Percentiles rank a stretch among this genome's conserved stretches.
phyloP scores from a whole-genome alignment of 371 early-diverging fungal genomes.

The Mortierella sp. region DNA sequence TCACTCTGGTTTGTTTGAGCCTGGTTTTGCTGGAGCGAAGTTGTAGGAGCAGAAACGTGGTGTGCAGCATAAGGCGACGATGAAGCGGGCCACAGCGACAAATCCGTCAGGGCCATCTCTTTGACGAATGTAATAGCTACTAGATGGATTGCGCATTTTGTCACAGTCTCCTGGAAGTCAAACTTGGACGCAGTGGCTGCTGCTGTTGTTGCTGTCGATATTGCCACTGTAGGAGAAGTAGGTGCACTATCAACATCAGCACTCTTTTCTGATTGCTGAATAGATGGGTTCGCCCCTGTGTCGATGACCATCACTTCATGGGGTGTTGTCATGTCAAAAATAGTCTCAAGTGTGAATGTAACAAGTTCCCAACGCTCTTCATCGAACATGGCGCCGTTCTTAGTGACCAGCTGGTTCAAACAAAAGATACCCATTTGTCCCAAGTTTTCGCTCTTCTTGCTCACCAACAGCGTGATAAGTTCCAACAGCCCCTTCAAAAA shows the following conservation, averaged over 20 bases:
- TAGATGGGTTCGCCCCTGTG: conserved; percentile 14
- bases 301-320: conserved; percentile 73
- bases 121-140: conserved; percentile 60
- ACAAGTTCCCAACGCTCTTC: conserved; percentile 76
- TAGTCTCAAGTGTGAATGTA: conserved; percentile 69
- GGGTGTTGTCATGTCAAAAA: conserved; percentile 85
- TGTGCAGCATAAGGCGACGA: conserved; percentile 50
- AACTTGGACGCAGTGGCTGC: conserved; percentile 27
- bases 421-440: conserved; percentile 88
- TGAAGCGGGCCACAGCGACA: conserved; percentile 55
- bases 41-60: conserved; percentile 37
- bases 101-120: conserved; percentile 57
- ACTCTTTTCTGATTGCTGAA: conserved; percentile 14
- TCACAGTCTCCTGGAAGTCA: conserved; percentile 59
- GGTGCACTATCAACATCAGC: conserved; percentile 10
- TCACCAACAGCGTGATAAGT: conserved; percentile 79
- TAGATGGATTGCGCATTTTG: conserved; percentile 61
- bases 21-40: conserved; percentile 6
- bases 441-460: conserved; percentile 86
- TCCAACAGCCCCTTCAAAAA: conserved; percentile 79
- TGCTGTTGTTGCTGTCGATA: conserved; percentile 2
- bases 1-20: conserved; percentile 11
- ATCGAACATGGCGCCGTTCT: conserved; percentile 74
- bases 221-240: conserved; percentile 12
- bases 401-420: conserved; percentile 81